These are phyloP conservation scores for Tagetes patula DNA, from an alignment of 129 eudicot genomes.

Conservation along the genomic window DNA sequence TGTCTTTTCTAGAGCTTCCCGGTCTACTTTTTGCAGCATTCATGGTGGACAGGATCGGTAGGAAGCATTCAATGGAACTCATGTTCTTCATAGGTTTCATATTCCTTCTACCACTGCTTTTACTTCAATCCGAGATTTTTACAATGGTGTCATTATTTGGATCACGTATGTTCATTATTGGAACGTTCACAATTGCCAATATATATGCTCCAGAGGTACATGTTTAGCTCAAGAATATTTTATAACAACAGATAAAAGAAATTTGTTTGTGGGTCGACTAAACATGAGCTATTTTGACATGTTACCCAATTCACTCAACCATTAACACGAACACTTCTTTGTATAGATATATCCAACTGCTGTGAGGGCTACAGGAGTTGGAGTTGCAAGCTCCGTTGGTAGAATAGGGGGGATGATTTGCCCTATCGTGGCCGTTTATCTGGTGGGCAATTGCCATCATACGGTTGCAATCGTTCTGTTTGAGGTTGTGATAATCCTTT, in stretches of 20 bases:
- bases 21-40: slow-evolving; percentile 55
- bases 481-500: slow-evolving; percentile 49
- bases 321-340: slow-evolving; percentile 2
- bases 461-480: slow-evolving; percentile 54
- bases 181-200: slow-evolving; percentile 51
- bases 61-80: slow-evolving; percentile 62
- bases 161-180: slow-evolving; percentile 69
- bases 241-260: neutral
- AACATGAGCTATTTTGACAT: neutral
- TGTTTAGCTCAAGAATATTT: neutral
- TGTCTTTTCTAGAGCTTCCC: slow-evolving; percentile 51
- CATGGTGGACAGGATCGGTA: slow-evolving; percentile 59
- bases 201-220: slow-evolving; percentile 77
- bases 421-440: slow-evolving; percentile 61
- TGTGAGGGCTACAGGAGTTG: slow-evolving; percentile 69
- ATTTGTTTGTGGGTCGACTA: neutral
- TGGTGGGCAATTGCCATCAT: slow-evolving; percentile 56
- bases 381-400: slow-evolving; percentile 62
- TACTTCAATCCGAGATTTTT: slow-evolving; percentile 34
- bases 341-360: slow-evolving; percentile 69
- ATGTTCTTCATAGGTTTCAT: slow-evolving; percentile 50
- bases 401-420: slow-evolving; percentile 66
- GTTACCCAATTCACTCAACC: neutral
- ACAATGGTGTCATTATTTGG: slow-evolving; percentile 56
- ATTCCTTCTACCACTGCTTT: slow-evolving; percentile 57